phyloP scores from a whole-genome alignment of 2,329 filamentous ascomycete genomes.

The Lasiodiplodia theobromae region DNA sequence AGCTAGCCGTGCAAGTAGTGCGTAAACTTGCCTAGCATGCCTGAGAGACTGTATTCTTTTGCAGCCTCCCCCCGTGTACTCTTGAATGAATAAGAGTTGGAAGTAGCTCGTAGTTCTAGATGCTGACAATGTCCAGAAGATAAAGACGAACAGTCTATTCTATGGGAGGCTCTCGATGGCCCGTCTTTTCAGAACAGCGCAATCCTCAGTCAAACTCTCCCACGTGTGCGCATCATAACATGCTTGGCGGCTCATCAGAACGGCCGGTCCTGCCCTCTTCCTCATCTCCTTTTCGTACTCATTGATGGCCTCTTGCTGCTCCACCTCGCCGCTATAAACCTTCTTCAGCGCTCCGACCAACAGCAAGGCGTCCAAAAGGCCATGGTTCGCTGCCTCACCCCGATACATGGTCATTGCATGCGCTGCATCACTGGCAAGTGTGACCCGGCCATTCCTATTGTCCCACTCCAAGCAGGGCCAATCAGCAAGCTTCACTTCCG shows the following conservation, averaged over 20 bases:
- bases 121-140: no score
- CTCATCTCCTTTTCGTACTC: constrained; percentile 31
- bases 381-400: constrained; percentile 34
- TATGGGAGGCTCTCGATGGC: background rate
- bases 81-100: background rate
- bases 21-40: no score
- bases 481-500: constrained; percentile 33
- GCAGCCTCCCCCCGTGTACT: no score
- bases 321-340: constrained; percentile 4
- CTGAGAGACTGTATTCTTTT: no score
- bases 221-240: constrained; percentile 34
- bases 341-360: constrained; percentile 23
- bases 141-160: background rate
- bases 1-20: no score
- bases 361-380: constrained; percentile 30
- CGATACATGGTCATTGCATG: constrained; percentile 31
- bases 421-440: constrained; percentile 6
- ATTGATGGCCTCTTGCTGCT: constrained; percentile 27
- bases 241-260: constrained; percentile 33
- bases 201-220: constrained; percentile 23
- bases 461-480: constrained; percentile 32
- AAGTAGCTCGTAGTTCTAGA: no score
- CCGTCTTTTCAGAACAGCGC: constrained; percentile 1
- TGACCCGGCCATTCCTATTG: constrained; percentile 19
- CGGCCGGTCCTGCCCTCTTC: constrained; percentile 27